Evolutionary conservation across 2,329 filamentous ascomycete species (phyloP).

Genomic region (Fusarium sp.): DNA sequence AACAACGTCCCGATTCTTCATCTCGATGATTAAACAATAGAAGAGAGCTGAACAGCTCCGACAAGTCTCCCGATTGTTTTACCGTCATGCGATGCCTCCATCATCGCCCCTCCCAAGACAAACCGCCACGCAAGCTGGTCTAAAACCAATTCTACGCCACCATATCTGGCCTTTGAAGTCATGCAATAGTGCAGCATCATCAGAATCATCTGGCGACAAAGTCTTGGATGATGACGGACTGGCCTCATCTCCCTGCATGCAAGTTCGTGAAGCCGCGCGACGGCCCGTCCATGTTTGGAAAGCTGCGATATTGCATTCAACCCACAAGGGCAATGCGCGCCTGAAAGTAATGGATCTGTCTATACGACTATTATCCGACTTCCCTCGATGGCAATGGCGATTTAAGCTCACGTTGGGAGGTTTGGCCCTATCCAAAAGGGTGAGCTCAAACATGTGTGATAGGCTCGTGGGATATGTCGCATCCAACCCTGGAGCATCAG

Average conservation of each 20-base stretch:
- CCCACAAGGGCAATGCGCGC: constrained; percentile 5
- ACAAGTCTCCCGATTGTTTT: constrained; percentile 15
- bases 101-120: constrained; percentile 39
- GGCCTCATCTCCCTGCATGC: constrained; percentile 12
- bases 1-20: not conserved
- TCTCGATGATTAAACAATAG: too few relatives aligned
- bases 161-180: constrained; percentile 31
- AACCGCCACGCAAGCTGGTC: constrained; percentile 46
- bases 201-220: constrained; percentile 16
- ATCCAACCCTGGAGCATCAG: constrained; percentile 13
- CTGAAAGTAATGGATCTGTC: not conserved
- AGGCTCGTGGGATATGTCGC: constrained; percentile 25
- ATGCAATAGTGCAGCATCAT: constrained; percentile 27
- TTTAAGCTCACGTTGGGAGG: constrained; percentile 3
- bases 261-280: not conserved
- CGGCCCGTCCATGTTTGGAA: not conserved
- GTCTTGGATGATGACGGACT: not conserved
- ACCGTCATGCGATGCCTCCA: constrained; percentile 29
- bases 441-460: constrained; percentile 18
- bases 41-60: too few relatives aligned
- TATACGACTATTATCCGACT: not conserved
- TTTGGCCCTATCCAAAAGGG: constrained; percentile 5
- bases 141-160: constrained; percentile 43
- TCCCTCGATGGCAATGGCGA: not conserved
- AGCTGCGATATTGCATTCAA: constrained; percentile 2